A percentile compares a stretch with the other conserved stretches of the same genome.
phyloP scores from a whole-genome alignment of 1,139 yeast species.

The Hyphopichia wangnamkhiaoensis region DNA sequence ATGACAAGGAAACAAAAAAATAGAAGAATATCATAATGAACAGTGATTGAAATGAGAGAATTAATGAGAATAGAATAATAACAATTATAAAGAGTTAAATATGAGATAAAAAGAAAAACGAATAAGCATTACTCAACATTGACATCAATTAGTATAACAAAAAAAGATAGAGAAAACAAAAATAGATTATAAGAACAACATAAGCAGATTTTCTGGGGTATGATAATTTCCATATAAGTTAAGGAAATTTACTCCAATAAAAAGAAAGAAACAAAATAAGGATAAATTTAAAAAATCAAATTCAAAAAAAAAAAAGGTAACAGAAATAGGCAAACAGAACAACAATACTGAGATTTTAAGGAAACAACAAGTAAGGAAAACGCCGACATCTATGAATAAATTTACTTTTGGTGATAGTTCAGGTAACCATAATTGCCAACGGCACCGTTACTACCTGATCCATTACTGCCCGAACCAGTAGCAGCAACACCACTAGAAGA shows the following conservation, averaged over 20 bases:
- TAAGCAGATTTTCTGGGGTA: no score
- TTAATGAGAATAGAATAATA: no score
- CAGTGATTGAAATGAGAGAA: no score
- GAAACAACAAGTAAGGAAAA: slow-evolving; percentile 5
- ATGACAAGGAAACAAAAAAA: no score
- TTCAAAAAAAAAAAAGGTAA: not conserved
- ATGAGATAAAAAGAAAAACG: not conserved
- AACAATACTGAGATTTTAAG: not conserved
- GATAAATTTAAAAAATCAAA: not conserved
- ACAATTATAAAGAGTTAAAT: not conserved
- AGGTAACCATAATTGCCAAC: slow-evolving; percentile 41
- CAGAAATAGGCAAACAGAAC: not conserved
- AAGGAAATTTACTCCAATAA: no score
- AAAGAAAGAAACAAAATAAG: no score
- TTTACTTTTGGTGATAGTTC: slow-evolving; percentile 28
- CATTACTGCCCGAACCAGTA: slow-evolving; percentile 8
- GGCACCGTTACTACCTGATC: slow-evolving; percentile 16
- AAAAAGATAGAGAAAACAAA: not conserved
- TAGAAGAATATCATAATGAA: no score
- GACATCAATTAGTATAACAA: not conserved
- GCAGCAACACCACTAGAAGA: slow-evolving; percentile 9
- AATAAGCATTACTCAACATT: no score
- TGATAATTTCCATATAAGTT: no score
- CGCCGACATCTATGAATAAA: slow-evolving; percentile 3
- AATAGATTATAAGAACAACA: not conserved